Evolutionary conservation across 768 basidiomycete genomes (phyloP), one percentile per base, ranked within the genome.

Genomic region (Chiua virens): DNA sequence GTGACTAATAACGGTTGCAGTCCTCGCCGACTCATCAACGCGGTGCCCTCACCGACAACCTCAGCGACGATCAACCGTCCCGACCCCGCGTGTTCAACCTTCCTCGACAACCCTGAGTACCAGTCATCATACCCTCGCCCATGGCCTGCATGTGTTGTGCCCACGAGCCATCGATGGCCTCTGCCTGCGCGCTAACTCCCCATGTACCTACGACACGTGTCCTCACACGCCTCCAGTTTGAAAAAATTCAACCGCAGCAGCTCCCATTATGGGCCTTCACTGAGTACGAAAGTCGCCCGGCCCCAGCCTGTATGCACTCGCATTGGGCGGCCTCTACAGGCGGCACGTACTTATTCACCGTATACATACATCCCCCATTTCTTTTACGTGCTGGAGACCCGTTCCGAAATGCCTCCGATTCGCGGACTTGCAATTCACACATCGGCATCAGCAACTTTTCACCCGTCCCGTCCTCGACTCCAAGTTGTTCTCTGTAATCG

Each of bases 161-260:
- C 37, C 49, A 49, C 35, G n/a, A 25, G 13, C 34, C 34, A 17
- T 34, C 46, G 27, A 49, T 43, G 32, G 27, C 21, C 42, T 39
- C 51, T 32, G 43, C 36, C 36, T 27, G 68, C 63, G 63, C 63
- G 61, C 66, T 63, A 61, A 66, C 58, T 47, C 50, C 68, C 65
- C 58, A 62, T 53, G 54, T 57, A 47, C 49, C 39, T 57, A 45
- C 57, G 47, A 66, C 66, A 68, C 66, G 66, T 68, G 66, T 67
- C 41, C 59, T 68, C 68, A 59, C 66, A 68, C 68, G 66, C 57
- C 49, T 63, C 56, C 53, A 34, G 34, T 30, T 14, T 11, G 30
- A 30, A 36, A n/a, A 54, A 55, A 53, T 58, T 63, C 55, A 55
- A 58, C 53, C 66, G 62, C 66, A 68, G 61, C 58, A 46, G 49